These are phyloP conservation scores for Aspergillus sp. DNA, from an alignment of 2,329 filamentous ascomycete genomes.

Conservation along the genomic window DNA sequence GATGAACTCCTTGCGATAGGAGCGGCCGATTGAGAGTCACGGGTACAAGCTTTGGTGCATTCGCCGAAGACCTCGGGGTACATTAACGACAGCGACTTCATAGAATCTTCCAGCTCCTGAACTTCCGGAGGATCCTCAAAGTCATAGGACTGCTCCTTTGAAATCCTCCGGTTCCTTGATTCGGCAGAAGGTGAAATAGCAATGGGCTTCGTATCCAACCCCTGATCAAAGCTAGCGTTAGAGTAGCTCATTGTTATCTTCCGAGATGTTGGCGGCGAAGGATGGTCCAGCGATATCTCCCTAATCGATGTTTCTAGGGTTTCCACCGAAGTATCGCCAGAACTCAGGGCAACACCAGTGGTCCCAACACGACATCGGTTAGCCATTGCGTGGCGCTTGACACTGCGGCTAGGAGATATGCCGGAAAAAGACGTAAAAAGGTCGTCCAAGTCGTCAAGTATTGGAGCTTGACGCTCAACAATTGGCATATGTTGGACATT, in stretches of 20 bases:
- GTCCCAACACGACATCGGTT: conserved; percentile 6
- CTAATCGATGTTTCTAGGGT: conserved; percentile 3
- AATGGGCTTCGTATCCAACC: not conserved
- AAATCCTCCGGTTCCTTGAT: not conserved
- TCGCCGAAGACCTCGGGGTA: not conserved
- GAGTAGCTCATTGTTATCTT: conserved; percentile 17
- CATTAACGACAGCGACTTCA: conserved; percentile 8
- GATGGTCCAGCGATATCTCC: conserved; percentile 1
- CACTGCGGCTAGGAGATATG: conserved; percentile 8
- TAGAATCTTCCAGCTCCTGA: conserved; percentile 11
- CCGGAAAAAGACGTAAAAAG: conserved; percentile 17
- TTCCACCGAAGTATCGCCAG: conserved; percentile 7
- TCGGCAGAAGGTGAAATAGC: conserved; percentile 1
- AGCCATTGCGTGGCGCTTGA: conserved; percentile 15
- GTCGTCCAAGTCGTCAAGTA: conserved; percentile 16
- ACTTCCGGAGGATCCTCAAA: conserved; percentile 2
- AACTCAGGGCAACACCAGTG: conserved; percentile 4
- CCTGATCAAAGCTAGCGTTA: conserved; percentile 5
- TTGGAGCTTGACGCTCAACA: conserved; percentile 2
- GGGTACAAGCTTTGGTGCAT: too few relatives aligned
- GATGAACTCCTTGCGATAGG: too few relatives aligned
- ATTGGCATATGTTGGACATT: conserved; percentile 7
- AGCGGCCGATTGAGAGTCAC: not conserved
- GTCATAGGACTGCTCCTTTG: not conserved
- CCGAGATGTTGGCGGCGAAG: conserved; percentile 2